Evolutionary conservation across 2,329 filamentous ascomycete species (phyloP), one percentile per base, ranked within the genome.

Genomic region (Macrophomina phaseolina): DNA sequence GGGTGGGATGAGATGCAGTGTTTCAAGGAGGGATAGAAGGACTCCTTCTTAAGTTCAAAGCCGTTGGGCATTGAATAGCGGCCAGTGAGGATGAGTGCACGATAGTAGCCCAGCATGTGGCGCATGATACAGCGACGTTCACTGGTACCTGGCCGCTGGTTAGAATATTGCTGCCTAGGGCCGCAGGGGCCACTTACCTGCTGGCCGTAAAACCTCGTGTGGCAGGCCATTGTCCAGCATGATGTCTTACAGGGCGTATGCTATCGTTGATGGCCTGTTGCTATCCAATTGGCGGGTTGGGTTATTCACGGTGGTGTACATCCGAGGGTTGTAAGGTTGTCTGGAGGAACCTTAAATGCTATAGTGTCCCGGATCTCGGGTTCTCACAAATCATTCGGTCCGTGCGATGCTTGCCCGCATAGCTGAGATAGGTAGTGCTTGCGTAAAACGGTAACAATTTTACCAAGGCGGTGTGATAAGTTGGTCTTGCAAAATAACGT

Each of bases 1-100:
- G 81, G 75, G 66, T 82, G 78, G 14, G 74, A 60, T 12, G 72
- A 63, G 18, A 84, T 71, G 68, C 82, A 84, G 12, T 71, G 67
- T 63, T 73, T 75, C 60, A 84, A 56, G 6, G 77, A 72, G 1
- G 64, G 60, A 28, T 65, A 67, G 58, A 70, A 69, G 4, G 65
- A 48, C 18, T 56, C 53, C 12, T 40, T 61, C 14, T 28, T n/a
- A n/a, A 49, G 5, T n/a, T n/a, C 8, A 11, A 62, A 36, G 7
- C 42, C 58, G 9, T 23, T 8, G 14, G 58, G 58, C 11, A 68
- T 28, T 5, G 63, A 23, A 55, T 70, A 71, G 5, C 46, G 30
- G 30, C 63, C 68, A 9, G 56, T 63, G 9, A 71, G 45, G 30
- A 70, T 67, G 34, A 71, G 62, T 16, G 48, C 67, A 18, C 67